Percentiles rank a stretch among this genome's conserved stretches.
phyloP scores from a whole-genome alignment of 805 yeast genomes.

The Millerozyma miso region DNA sequence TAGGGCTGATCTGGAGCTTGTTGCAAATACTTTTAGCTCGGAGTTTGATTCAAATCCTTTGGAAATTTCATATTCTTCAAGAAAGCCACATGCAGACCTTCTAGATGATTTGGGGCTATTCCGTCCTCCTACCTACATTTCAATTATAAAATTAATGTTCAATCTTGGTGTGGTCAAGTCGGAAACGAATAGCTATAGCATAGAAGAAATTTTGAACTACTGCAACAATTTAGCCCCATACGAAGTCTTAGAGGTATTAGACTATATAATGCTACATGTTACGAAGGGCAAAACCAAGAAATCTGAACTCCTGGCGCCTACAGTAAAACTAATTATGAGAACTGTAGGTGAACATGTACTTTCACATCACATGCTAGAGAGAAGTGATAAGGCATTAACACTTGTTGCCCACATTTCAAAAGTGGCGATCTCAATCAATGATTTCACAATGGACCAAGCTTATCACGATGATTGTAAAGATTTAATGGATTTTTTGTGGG shows the following conservation, averaged over 20 bases:
- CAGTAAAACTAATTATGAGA: slow-evolving; percentile 16
- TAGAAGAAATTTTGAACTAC: not conserved
- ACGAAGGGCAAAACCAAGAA: not conserved
- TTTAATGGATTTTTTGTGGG: slow-evolving; percentile 16
- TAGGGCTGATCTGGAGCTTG: not conserved
- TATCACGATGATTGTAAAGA: slow-evolving; percentile 47
- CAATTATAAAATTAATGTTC: not conserved
- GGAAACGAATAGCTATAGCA: not conserved
- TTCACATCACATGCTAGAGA: slow-evolving; percentile 25
- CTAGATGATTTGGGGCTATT: not conserved
- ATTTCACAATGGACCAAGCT: slow-evolving; percentile 31
- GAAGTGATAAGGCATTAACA: slow-evolving; percentile 31
- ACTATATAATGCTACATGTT: not conserved
- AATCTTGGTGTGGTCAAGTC: not conserved
- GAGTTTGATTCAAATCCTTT: not conserved
- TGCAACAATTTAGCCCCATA: not conserved
- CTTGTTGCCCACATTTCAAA: slow-evolving; percentile 3
- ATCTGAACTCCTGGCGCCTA: not conserved
- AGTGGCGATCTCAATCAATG: slow-evolving; percentile 21
- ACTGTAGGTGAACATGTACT: slow-evolving; percentile 30
- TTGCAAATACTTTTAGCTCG: not conserved
- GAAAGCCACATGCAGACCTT: not conserved
- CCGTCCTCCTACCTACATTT: not conserved
- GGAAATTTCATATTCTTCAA: not conserved
- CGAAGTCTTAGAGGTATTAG: not conserved